Conservation (phyloP, 2,329 filamentous ascomycete species). For the Leptographium radiaticola region DNA sequence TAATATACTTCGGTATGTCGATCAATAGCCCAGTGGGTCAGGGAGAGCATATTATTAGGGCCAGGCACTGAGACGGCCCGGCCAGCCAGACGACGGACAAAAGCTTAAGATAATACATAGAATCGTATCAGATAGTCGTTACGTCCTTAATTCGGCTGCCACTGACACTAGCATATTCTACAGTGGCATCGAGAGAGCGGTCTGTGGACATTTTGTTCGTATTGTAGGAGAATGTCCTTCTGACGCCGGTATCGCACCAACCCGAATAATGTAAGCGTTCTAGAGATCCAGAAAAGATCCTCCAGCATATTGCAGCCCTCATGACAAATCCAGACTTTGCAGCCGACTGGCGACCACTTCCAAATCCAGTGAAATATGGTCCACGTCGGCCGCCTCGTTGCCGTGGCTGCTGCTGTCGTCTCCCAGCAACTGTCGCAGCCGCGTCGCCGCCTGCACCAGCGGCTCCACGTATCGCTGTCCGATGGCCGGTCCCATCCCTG, state of each 20-base stretch:
- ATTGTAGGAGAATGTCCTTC: no score
- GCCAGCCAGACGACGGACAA: no score
- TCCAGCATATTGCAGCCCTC: not conserved
- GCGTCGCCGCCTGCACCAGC: constrained; percentile 25
- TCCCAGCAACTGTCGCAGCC: constrained; percentile 2
- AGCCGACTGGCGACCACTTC: constrained; percentile 8
- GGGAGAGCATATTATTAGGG: no score
- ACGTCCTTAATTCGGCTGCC: no score
- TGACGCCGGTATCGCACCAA: constrained; percentile 5
- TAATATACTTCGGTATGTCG: no score
- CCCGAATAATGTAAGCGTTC: not conserved
- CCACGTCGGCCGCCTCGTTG: not conserved
- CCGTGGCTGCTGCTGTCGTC: not conserved
- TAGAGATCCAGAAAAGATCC: not conserved
- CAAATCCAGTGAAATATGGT: constrained; percentile 7
- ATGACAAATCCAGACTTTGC: constrained; percentile 8
- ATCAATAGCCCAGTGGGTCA: no score
- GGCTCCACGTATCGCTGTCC: constrained; percentile 46
- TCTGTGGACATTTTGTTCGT: no score
- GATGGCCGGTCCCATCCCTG: constrained; percentile 42
- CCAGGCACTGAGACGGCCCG: no score
- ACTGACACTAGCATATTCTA: no score
- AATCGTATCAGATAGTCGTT: no score
- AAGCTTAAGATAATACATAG: no score
- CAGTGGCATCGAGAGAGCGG: no score